Percentiles rank a stretch among this genome's conserved stretches.
These are phyloP conservation scores for Candida dajiaensis DNA, from an alignment of 805 yeast genomes.

Conservation along the genomic window DNA sequence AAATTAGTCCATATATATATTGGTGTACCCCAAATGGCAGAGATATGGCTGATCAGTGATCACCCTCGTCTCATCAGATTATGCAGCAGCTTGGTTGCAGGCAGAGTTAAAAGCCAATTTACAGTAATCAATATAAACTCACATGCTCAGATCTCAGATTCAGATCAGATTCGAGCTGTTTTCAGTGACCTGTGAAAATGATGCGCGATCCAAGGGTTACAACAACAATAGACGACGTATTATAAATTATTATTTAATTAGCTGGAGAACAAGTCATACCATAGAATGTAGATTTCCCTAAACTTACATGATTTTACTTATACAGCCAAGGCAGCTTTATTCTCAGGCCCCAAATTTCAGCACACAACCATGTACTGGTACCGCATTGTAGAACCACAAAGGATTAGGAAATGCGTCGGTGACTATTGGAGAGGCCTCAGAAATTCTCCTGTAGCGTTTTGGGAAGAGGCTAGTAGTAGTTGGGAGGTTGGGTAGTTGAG, in stretches of 20 bases:
- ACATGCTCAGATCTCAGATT: neutral
- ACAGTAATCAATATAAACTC: neutral
- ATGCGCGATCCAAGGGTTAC: neutral
- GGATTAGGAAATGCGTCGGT: neutral
- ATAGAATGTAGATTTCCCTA: no score
- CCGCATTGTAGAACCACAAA: neutral
- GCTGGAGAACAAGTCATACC: neutral
- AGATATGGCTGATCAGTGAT: no score
- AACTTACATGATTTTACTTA: neutral
- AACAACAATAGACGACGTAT: neutral
- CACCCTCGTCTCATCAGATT: no score
- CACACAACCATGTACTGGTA: no score
- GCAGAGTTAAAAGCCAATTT: neutral
- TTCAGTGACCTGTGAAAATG: neutral
- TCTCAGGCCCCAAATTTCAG: neutral
- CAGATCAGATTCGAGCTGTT: neutral
- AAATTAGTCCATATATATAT: no score
- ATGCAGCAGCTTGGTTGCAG: neutral
- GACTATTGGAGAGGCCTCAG: no score
- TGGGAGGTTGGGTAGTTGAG: no score
- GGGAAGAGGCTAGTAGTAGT: no score
- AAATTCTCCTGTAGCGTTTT: no score
- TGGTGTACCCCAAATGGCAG: no score
- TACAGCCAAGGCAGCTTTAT: neutral
- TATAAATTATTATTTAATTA: no score